These are phyloP conservation scores for Copromyces sp. DNA, from an alignment of 495 filamentous ascomycete species.

Conservation along the genomic window DNA sequence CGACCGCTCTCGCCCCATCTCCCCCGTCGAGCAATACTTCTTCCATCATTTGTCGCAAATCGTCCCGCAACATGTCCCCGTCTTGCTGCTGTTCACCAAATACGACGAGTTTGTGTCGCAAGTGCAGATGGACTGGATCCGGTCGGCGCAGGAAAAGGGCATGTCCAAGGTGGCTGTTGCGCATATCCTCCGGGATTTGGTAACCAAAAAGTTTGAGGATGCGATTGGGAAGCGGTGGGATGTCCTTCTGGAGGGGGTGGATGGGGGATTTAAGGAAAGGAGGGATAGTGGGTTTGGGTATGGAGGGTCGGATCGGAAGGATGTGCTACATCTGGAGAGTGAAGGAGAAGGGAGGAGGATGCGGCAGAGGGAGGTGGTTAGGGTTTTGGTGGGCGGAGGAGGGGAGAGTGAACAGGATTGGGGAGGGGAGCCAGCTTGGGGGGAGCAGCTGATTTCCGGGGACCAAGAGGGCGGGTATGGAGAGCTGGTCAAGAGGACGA, in stretches of 20 bases:
- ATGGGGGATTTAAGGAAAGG: too few relatives aligned
- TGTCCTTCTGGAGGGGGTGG: neutral
- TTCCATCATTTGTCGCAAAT: conserved; percentile 3
- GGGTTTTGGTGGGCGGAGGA: neutral
- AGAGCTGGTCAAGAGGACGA: conserved; percentile 8
- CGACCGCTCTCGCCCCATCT: conserved; percentile 5
- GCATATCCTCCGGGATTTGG: conserved; percentile 16
- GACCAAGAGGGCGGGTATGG: conserved; percentile 14
- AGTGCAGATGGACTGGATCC: conserved; percentile 17
- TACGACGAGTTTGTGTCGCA: conserved; percentile 20
- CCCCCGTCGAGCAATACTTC: conserved; percentile 13
- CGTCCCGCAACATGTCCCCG: conserved; percentile 10
- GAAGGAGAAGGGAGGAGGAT: neutral
- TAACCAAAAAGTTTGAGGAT: conserved; percentile 15
- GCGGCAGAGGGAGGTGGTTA: neutral
- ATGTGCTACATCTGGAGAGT: neutral
- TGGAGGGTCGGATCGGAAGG: neutral
- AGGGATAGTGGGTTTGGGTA: neutral
- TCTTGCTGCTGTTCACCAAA: conserved; percentile 18
- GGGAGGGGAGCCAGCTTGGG: conserved; percentile 16
- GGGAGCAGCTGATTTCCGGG: conserved; percentile 4
- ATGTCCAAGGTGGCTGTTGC: conserved; percentile 18
- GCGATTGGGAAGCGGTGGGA: conserved; percentile 16
- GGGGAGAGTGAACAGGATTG: conserved; percentile 1
- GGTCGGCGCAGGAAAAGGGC: conserved; percentile 9